Percentiles rank a stretch among this genome's conserved stretches.
Evolutionary conservation across 2,329 filamentous ascomycete genomes (phyloP).

Genomic region (Elsinoe arachidis): DNA sequence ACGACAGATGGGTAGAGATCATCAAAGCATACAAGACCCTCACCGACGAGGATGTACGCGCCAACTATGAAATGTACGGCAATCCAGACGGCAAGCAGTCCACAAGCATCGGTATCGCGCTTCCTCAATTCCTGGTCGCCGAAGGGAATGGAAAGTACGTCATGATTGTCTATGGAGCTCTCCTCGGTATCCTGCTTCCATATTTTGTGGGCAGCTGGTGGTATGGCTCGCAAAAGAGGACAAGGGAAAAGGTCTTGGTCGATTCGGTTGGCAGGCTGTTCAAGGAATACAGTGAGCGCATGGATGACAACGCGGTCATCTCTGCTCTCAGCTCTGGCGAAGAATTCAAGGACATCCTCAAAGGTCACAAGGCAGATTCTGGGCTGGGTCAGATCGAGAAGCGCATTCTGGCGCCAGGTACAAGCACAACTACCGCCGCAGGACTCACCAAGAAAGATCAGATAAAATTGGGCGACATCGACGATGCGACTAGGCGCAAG

Average conservation of each 20-base stretch:
- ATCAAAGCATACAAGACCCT: constrained; percentile 97
- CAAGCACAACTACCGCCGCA: constrained; percentile 43
- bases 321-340: constrained; percentile 74
- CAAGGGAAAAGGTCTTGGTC: constrained; percentile 86
- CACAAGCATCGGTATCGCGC: constrained; percentile 92
- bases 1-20: constrained; percentile 83
- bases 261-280: constrained; percentile 93
- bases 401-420: constrained; percentile 58
- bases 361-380: constrained; percentile 68
- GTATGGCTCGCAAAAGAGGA: constrained; percentile 91
- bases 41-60: constrained; percentile 92
- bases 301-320: constrained; percentile 71
- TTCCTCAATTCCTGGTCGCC: constrained; percentile 85
- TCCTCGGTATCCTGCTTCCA: constrained; percentile 83
- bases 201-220: constrained; percentile 96
- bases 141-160: constrained; percentile 96
- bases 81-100: constrained; percentile 98
- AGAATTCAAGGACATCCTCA: constrained; percentile 71
- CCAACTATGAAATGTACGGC: constrained; percentile 92
- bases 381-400: constrained; percentile 79
- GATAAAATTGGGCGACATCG: constrained; percentile 67
- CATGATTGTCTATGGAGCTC: constrained; percentile 74
- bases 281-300: constrained; percentile 79
- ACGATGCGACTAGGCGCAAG: constrained; percentile 74
- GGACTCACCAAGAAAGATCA: constrained; percentile 66